Evolutionary conservation across 2,329 filamentous ascomycete genomes (phyloP), one percentile per base, ranked within the genome.

Genomic region (Tolypocladium album): DNA sequence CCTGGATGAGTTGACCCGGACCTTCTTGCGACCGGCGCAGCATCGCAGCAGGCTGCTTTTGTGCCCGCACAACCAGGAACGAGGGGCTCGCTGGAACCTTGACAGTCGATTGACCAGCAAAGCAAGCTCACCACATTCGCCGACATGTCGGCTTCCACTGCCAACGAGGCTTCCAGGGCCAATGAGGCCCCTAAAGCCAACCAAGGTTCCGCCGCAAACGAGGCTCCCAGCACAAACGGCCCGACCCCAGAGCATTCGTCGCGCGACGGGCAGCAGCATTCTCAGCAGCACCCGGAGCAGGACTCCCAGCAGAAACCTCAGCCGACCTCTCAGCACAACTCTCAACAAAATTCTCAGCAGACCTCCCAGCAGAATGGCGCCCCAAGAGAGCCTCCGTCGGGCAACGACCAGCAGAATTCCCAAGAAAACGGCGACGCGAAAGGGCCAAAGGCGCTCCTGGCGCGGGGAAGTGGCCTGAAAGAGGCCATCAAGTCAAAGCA

Each of bases 401-500:
- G 43, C 22, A 22, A n/a, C 27, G 27, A 53, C 3, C 27, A 53
- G 27, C 47, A 52, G 47, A 15, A 50, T 1, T 17, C 24, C 5
- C 47, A 17, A 17, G 15, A 53, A 17, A 52, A 52, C 9, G 27
- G 27, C 31, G 22, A 40, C 6, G 55, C 3, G 38, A 42, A 56
- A 31, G 39, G 17, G 24, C 40, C 40, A 20, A 40, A 38, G 39
- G 17, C 40, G 24, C 24, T 34, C 9, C 40, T 15, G 1, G 4
- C 56, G 56, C 17, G 20, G 1, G 4, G 2, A 22, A 12, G 47
- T 15, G 64, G 64, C 2, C 55, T 71, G 24, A 72, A 69, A 56
- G 63, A 67, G 7, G 62, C 65, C 36, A 62, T 69, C 55, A 66
- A 67, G 55, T 59, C 66, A 17, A 71, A 68, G 52, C 69, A 69